These are phyloP conservation scores for Coemansia reversa DNA, from an alignment of 192 early-diverging fungal species.

Conservation along the genomic window DNA sequence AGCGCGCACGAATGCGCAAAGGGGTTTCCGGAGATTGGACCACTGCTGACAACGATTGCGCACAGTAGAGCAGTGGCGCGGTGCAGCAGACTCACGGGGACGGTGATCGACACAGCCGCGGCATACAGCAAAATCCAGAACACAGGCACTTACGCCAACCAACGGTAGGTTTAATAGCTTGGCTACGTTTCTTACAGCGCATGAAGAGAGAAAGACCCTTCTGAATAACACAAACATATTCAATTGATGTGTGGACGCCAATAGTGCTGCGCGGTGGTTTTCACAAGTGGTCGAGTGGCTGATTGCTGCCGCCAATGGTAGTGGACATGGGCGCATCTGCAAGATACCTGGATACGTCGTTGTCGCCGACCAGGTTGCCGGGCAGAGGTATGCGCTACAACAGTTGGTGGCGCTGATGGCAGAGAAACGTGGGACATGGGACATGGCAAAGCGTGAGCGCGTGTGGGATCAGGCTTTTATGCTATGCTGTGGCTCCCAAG, in stretches of 20 bases:
- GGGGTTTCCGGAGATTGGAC: conserved; percentile 36
- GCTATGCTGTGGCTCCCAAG: conserved; percentile 23
- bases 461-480: conserved; percentile 29
- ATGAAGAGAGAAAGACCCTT: background rate
- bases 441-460: background rate
- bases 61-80: conserved; percentile 18
- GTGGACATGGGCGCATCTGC: background rate
- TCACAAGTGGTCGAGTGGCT: conserved; percentile 31
- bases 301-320: background rate
- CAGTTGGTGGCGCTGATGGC: conserved; percentile 14
- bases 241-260: background rate
- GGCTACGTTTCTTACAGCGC: background rate
- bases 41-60: conserved; percentile 33
- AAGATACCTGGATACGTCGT: background rate
- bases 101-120: conserved; percentile 30
- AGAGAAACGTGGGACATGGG: background rate
- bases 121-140: conserved; percentile 47
- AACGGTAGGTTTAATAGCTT: conserved; percentile 21
- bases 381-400: conserved; percentile 16
- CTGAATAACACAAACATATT: background rate
- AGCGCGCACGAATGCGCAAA: conserved; percentile 50
- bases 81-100: conserved; percentile 17
- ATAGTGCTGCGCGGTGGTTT: conserved; percentile 39
- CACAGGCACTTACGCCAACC: conserved; percentile 37
- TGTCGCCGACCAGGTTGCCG: conserved; percentile 5